phyloP scores from a whole-genome alignment of 1,284 basidiomycete genomes.

The Papiliotrema laurentii region DNA sequence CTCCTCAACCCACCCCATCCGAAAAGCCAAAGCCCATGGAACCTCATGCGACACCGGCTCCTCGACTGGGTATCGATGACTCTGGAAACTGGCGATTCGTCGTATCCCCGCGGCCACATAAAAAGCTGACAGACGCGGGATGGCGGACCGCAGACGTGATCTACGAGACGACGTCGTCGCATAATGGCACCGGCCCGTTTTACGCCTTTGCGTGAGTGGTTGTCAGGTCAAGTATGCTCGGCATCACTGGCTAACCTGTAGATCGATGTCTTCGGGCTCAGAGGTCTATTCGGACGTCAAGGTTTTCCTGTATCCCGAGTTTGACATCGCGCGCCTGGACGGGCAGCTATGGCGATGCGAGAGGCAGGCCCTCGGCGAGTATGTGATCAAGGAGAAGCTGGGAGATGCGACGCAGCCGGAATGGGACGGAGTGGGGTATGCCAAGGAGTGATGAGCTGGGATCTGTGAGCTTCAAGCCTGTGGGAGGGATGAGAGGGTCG shows the following conservation, averaged over 20 bases:
- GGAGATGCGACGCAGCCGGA: not conserved
- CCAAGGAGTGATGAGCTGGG: constrained; percentile 4
- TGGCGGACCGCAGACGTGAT: not conserved
- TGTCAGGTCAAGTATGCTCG: not conserved
- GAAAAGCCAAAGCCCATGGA: not conserved
- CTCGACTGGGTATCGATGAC: constrained; percentile 1
- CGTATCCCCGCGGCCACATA: not conserved
- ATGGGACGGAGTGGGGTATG: constrained; percentile 5
- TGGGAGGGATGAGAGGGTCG: too few relatives aligned
- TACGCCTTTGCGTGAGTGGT: not conserved
- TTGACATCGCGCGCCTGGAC: not conserved
- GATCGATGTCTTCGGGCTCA: not conserved
- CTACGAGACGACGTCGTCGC: not conserved
- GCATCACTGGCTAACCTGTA: not conserved
- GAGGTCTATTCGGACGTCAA: not conserved
- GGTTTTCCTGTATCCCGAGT: constrained; percentile 3
- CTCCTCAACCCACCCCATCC: not conserved
- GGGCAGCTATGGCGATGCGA: constrained; percentile 1
- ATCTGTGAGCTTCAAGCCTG: too few relatives aligned
- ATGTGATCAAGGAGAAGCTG: not conserved
- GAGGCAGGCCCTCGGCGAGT: not conserved
- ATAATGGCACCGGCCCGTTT: not conserved
- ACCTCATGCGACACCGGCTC: not conserved
- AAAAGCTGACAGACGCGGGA: not conserved
- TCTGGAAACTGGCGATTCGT: constrained; percentile 3